Conservation (phyloP, 306 rosid species). For the Abrus precatorius region DNA sequence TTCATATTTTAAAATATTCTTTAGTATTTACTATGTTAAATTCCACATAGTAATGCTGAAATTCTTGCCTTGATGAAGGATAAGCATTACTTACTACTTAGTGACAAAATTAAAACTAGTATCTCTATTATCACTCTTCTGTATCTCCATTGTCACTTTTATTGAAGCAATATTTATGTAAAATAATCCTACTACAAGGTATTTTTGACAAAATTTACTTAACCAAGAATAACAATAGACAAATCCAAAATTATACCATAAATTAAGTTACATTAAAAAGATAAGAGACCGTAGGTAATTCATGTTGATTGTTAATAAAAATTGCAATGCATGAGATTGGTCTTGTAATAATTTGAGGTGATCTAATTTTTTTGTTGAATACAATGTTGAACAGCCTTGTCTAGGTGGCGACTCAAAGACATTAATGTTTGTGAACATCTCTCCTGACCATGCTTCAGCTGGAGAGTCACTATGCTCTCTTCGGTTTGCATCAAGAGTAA, state of each 20-base stretch:
- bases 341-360: background rate
- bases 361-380: conserved; percentile 41
- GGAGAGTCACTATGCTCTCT: conserved; percentile 95
- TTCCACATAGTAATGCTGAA: background rate
- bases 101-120: no score
- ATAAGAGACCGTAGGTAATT: background rate
- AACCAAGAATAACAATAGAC: no score
- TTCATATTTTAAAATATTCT: background rate
- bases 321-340: conserved; percentile 6
- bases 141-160: no score
- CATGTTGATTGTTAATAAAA: background rate
- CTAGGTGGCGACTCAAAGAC: conserved; percentile 97
- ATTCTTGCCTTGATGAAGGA: no score
- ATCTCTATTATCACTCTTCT: no score
- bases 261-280: background rate
- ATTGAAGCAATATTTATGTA: no score
- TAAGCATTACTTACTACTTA: no score
- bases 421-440: conserved; percentile 89
- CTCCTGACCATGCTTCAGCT: conserved; percentile 79
- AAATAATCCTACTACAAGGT: no score
- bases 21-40: background rate
- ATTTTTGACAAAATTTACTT: no score
- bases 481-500: conserved; percentile 92
- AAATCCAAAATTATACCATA: background rate
- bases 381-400: conserved; percentile 77